These are phyloP conservation scores for Calonectria pseudoreteaudii DNA, from an alignment of 2,329 filamentous ascomycete genomes.

Conservation along the genomic window DNA sequence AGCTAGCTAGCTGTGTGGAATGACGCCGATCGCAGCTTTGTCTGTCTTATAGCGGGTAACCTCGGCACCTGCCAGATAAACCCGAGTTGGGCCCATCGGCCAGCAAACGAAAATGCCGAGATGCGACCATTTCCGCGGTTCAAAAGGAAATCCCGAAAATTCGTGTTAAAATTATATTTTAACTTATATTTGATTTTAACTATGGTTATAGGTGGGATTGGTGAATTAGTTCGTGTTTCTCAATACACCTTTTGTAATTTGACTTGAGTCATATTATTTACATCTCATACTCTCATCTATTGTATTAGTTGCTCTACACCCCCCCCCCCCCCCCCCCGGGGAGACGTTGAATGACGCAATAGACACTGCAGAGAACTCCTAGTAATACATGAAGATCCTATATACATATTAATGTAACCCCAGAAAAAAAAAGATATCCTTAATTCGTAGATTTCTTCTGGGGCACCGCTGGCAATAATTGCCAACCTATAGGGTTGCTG, in stretches of 20 bases:
- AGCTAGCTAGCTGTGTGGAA: conserved; percentile 16
- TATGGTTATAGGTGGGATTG: not conserved
- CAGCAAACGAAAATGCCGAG: conserved; percentile 30
- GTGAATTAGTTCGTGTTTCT: not conserved
- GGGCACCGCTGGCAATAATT: not conserved
- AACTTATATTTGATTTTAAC: too few relatives aligned
- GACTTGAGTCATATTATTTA: not conserved
- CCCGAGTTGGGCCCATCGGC: conserved; percentile 26
- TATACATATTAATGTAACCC: not conserved
- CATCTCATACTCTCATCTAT: not conserved
- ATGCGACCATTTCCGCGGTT: conserved; percentile 2
- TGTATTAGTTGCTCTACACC: not conserved
- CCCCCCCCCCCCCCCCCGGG: too few relatives aligned
- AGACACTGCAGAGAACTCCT: not conserved
- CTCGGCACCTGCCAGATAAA: conserved; percentile 51
- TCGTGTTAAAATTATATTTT: not conserved
- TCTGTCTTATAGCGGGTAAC: conserved; percentile 51
- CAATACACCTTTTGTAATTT: not conserved
- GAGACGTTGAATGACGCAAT: too few relatives aligned
- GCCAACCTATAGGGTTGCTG: not conserved
- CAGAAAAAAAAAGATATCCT: not conserved
- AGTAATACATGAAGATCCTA: not conserved
- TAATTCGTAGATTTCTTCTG: not conserved
- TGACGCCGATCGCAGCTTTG: conserved; percentile 28
- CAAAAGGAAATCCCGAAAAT: not conserved